Evolutionary conservation across 140 eudicot genomes (phyloP), one percentile per base, ranked within the genome.

Genomic region (Stevia rebaudiana): DNA sequence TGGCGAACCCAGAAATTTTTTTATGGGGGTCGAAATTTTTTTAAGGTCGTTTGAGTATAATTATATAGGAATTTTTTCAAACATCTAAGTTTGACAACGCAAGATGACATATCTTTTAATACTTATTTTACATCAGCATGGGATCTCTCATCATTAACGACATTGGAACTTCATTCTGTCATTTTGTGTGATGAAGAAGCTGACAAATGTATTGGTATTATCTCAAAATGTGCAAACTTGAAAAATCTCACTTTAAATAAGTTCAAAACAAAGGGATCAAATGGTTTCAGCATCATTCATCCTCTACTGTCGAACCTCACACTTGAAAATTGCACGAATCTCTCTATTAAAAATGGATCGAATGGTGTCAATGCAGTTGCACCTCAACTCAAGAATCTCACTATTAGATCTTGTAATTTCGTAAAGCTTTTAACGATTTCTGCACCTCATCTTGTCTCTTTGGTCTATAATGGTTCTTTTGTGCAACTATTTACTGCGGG

Each of bases 101-200:
- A n/a, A n/a, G n/a, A n/a, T n/a, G n/a, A n/a, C n/a, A n/a, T n/a
- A n/a, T n/a, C n/a, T n/a, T n/a, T n/a, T n/a, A 0, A 9, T 4
- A 0, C 2, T 7, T 52, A 11, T 62, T 12, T 5, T 3, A 40
- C 39, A 37, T 48, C 70, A 30, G 54, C 31, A 25, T 73, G 61
- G 67, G 71, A 63, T 6, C 58, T 73, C 19, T 52, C 72, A 52
- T 16, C 59, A 6, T 63, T 72, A 31, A 53, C 77, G 54, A 63
- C 61, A 13, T 22, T 73, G 65, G 16, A 42, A 42, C 72, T 73
- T 16, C 15, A 64, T 25, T 2, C 3, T 28, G 15, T 73, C 72
- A 51, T 35, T 10, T 19, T 73, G 8, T 28, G n/a, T 31, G 17
- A 31, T 33, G 59, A 30, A 6, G 12, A 9, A 16, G n/a, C 23